Evolutionary conservation across 768 basidiomycete species (phyloP), one percentile per base, ranked within the genome.

Genomic region (Leccinum imitatum): DNA sequence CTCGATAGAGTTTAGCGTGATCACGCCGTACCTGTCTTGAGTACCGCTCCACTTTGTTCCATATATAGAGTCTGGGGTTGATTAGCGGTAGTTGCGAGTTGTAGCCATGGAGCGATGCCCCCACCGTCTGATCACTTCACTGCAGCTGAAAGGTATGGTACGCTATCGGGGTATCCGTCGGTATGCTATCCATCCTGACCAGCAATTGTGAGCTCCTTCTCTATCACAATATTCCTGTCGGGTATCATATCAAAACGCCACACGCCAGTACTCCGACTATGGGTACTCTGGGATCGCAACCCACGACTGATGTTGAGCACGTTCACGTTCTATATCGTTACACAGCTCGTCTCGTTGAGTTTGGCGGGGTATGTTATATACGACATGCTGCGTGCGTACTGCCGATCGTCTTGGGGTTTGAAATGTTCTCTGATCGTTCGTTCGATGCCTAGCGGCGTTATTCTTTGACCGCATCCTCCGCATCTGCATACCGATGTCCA

Each of bases 251-350:
- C 27, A 27, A 27, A 27, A 27, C 27, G 27, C 27, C 27, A 27
- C 27, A 27, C 27, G 9, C 9, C 9, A 31, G 25, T 23, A 37
- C 65, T 79, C n/a, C 73, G 76, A 3, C 27, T 79, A 7, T 79
- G 78, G 78, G 64, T 74, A 23, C 62, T 78, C 5, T 78, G 78
- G 67, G 71, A 68, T 41, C 71, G 69, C 11, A 39, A 19, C 27
- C 67, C 62, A 17, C 60, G 59, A 6, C 50, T 78, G 25, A 66
- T 78, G 48, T 21, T 71, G 19, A 56, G 39, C 47, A 78, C 76
- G 1, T 54, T 78, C 3, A 11, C 39, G n/a, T 62, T 73, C 33
- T 78, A 70, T 27, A 17, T 74, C 19, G 10, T 67, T 2, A 75
- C 75, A 0, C 76, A 77, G 33, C 56, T 69, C 6, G 50, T 65